Base-by-base conservation (phyloP, 2,329 filamentous ascomycete genomes). In the Ceratocystis lukuohia region DNA sequence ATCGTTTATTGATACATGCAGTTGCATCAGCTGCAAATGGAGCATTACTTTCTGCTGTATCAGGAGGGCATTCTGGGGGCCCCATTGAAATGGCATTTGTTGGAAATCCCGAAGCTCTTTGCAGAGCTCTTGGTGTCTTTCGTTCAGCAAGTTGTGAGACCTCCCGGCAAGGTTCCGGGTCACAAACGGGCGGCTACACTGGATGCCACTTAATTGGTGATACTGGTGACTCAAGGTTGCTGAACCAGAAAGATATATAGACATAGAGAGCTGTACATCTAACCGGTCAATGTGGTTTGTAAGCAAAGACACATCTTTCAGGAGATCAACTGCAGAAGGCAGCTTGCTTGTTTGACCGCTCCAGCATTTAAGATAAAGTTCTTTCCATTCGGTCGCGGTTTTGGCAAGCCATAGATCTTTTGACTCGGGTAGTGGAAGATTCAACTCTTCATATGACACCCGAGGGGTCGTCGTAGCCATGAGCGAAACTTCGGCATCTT, bases 371-470 rank as follows among this genome's bases (percentile, higher is more conserved):
- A 88, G 74, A 69, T 84, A 88, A 0, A 80, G 75, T 6, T 76
- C 73, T 72, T 87, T 88, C 87, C 88, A 91, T 68, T 84, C 81
- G 20, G 76, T 71, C 1, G 87, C 85, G 0, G 80, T 80, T 37
- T 80, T 79, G 1, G 88, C 87, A 61, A 83, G 79, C 88, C 88
- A 91, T 1, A 91, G 73, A 12, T 81, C 78, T 65, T 80, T 79
- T 0, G 82, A 77, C 68, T 82, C 82, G 0, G 88, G 87, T 0
- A 91, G 74, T 1, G 86, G 85, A 2, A 89, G 75, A 3, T 82
- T 82, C 62, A 90, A 75, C 70, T 90, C 88, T 0, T 85, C 80
- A 70, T 88, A 90, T 0, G 86, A 87, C 69, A 89, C 83, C 22
- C 84, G 76, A 0, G 86, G 84, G 67, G 82, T 85, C 25, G 82